Percentiles rank a stretch among this genome's conserved stretches.
phyloP scores from a whole-genome alignment of 257 asterid genomes.

The Lantana camara region DNA sequence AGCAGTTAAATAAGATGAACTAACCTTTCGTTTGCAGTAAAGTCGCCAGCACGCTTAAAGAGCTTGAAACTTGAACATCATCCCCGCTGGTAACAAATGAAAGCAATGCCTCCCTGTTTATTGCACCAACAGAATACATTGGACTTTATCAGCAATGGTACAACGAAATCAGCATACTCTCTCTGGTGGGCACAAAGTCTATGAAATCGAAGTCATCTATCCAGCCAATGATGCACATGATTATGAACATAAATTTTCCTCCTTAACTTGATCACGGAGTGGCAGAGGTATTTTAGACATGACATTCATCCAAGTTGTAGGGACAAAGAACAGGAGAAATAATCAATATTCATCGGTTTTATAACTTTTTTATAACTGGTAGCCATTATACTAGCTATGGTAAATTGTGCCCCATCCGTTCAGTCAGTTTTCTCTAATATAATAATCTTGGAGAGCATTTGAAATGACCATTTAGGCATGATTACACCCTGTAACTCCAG shows the following conservation, averaged over 20 bases:
- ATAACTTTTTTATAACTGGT: not conserved
- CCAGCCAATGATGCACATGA: conserved; percentile 5
- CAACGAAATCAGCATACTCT: conserved; percentile 22
- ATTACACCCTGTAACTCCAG: too few species aligned
- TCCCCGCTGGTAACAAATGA: conserved; percentile 77
- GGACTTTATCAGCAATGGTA: conserved; percentile 19
- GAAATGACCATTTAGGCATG: too few species aligned
- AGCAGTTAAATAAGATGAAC: conserved; percentile 29
- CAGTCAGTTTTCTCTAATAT: too few species aligned
- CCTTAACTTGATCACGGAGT: not conserved
- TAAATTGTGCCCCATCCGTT: too few species aligned
- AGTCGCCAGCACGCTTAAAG: conserved; percentile 83
- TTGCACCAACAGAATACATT: conserved; percentile 24
- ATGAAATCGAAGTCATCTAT: not conserved
- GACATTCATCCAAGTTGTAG: conserved; percentile 8
- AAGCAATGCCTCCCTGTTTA: conserved; percentile 84
- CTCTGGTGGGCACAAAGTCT: conserved; percentile 19
- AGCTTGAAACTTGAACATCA: conserved; percentile 88
- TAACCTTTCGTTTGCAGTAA: conserved; percentile 93
- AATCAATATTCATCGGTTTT: not conserved
- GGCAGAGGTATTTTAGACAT: conserved; percentile 9
- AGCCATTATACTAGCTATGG: conserved; percentile 11
- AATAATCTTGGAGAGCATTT: too few species aligned
- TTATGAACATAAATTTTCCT: not conserved
- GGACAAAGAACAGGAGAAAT: conserved; percentile 19